Conservation (phyloP, 2,329 filamentous ascomycete species). For the Orbilia blumenaviensis region DNA sequence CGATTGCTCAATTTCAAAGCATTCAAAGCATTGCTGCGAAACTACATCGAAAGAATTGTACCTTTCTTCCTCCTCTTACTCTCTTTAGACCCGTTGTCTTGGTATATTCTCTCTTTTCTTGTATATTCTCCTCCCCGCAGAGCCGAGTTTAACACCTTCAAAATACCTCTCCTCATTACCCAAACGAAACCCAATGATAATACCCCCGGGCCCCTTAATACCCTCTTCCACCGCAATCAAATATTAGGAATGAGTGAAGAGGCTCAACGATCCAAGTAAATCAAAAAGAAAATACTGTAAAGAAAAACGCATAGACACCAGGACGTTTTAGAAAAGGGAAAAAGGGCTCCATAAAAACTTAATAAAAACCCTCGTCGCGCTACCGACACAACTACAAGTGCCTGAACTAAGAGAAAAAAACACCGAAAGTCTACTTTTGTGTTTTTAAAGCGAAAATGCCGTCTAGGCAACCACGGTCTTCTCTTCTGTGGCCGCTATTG, state of each 20-base stretch:
- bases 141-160: background rate
- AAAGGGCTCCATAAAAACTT: background rate
- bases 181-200: background rate
- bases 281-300: background rate
- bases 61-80: background rate
- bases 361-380: conserved; percentile 3
- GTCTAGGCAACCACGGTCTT: conserved; percentile 36
- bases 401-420: conserved; percentile 10
- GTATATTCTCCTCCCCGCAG: background rate
- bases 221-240: background rate
- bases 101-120: background rate
- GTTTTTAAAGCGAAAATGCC: conserved; percentile 3
- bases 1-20: conserved; percentile 28
- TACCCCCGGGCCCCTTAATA: background rate
- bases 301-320: background rate
- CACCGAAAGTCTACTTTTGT: conserved; percentile 31
- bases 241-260: conserved; percentile 38
- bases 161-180: background rate
- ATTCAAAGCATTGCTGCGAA: conserved; percentile 39
- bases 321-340: background rate
- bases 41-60: conserved; percentile 23
- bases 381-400: background rate
- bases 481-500: conserved; percentile 20
- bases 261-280: too few species aligned
- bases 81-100: background rate